Percentiles rank a stretch among this genome's conserved stretches.
phyloP scores from a whole-genome alignment of 352 stramenopile species.

The Phytophthora litchii region DNA sequence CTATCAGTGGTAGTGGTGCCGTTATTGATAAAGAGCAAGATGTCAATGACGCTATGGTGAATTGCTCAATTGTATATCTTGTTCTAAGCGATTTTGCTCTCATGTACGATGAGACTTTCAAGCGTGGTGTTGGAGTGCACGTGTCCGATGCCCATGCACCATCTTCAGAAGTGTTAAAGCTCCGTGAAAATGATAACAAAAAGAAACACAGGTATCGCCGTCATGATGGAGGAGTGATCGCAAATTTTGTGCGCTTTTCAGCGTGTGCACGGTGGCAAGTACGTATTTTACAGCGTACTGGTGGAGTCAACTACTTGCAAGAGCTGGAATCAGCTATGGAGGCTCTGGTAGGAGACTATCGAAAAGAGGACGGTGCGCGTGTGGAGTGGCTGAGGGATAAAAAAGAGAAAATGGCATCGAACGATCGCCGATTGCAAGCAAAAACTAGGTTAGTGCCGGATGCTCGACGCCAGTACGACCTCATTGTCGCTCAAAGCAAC shows the following conservation, averaged over 20 bases:
- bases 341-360: constrained; percentile 19
- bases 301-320: constrained; percentile 24
- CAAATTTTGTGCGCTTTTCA: constrained; percentile 15
- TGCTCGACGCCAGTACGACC: constrained; percentile 53
- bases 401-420: constrained; percentile 35
- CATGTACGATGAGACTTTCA: constrained; percentile 31
- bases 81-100: constrained; percentile 47
- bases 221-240: background rate
- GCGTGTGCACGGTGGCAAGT: constrained; percentile 52
- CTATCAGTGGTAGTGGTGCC: background rate
- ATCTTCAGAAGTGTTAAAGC: constrained; percentile 5
- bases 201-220: constrained; percentile 16
- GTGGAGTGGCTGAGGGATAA: constrained; percentile 55
- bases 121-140: constrained; percentile 35
- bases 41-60: constrained; percentile 40
- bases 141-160: constrained; percentile 6
- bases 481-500: constrained; percentile 53
- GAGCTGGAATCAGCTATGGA: constrained; percentile 29
- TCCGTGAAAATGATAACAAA: constrained; percentile 1
- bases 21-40: constrained; percentile 15
- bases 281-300: constrained; percentile 46
- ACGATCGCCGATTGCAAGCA: constrained; percentile 26
- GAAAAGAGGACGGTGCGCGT: constrained; percentile 34
- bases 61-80: constrained; percentile 45
- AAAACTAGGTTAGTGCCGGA: constrained; percentile 41